phyloP scores from a whole-genome alignment of 257 asterid species.

The Capsicum chinense region DNA sequence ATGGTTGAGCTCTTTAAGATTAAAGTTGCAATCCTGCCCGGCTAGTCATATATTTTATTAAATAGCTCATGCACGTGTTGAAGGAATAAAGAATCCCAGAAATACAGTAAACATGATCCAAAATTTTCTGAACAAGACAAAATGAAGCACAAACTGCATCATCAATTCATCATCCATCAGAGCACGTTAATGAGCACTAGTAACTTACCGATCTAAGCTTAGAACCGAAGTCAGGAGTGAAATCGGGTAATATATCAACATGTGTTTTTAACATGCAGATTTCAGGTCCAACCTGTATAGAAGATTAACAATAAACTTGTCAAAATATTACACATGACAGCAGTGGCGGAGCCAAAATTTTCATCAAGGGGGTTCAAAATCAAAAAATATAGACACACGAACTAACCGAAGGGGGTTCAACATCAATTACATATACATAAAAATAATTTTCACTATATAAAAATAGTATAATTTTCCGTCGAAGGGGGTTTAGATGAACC shows the following conservation, averaged over 20 bases:
- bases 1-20: neutral
- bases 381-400: no score
- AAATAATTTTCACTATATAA: no score
- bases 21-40: neutral
- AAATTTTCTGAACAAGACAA: neutral
- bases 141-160: neutral
- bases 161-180: constrained; percentile 11
- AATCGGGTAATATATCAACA: constrained; percentile 94
- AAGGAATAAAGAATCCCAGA: neutral
- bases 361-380: no score
- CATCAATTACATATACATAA: no score
- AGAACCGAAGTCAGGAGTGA: constrained; percentile 84
- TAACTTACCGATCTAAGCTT: constrained; percentile 80
- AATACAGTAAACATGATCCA: neutral
- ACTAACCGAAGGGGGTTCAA: no score
- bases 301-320: constrained; percentile 31
- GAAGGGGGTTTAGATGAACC: no score
- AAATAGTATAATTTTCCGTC: no score
- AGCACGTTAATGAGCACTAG: neutral
- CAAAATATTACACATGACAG: constrained; percentile 30
- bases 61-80: neutral
- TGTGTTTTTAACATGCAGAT: constrained; percentile 97
- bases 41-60: neutral
- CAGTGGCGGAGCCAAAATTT: no score
- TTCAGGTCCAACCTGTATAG: constrained; percentile 95